Evolutionary conservation across 2,329 filamentous ascomycete genomes (phyloP), one percentile per base, ranked within the genome.

Genomic region (Sclerotiophoma versabilis): DNA sequence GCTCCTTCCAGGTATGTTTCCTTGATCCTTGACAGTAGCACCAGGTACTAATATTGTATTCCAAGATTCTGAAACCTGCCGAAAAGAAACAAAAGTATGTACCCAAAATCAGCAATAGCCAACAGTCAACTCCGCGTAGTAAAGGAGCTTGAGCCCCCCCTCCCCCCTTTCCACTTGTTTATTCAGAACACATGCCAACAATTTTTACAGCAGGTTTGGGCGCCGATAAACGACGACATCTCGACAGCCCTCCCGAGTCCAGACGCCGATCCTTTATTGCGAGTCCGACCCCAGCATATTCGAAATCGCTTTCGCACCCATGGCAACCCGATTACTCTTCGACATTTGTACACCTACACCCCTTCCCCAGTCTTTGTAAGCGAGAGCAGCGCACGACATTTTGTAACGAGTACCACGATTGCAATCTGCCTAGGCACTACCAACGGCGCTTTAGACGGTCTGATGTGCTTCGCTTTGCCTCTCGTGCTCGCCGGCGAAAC

Each of bases 71-170:
- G 83, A 99, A 98, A 84, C 95, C 95, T 74, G 95, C 95, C 79
- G 95, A 99, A 87, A 99, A 99, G 89, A 99, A 99, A 89, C 93
- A 97, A 91, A 98, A 98, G 93, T 98, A 96, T 84, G 93, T 96
- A 76, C 85, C 87, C 81, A 83, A 83, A 81, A 83, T 89, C 79
- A 87, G 85, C 81, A 84, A 84, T 81, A 83, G 85, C 82, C 84
- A 83, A 81, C 84, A 85, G 77, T 82, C 84, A 79, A 87, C 86
- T 84, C 82, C 87, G 83, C 84, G 86, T 78, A 83, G 84, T 81
- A 90, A 88, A 79, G 83, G 84, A 77, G 86, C 59, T 47, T 65
- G 85, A 80, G 87, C 25, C n/a, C n/a, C n/a, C 7, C 10, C n/a
- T 26, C 11, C 25, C 10, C 15, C 38, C 30, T 15, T 30, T 11